Conservation (phyloP, 495 filamentous ascomycete species). For the Penicillium macrosclerotiorum region DNA sequence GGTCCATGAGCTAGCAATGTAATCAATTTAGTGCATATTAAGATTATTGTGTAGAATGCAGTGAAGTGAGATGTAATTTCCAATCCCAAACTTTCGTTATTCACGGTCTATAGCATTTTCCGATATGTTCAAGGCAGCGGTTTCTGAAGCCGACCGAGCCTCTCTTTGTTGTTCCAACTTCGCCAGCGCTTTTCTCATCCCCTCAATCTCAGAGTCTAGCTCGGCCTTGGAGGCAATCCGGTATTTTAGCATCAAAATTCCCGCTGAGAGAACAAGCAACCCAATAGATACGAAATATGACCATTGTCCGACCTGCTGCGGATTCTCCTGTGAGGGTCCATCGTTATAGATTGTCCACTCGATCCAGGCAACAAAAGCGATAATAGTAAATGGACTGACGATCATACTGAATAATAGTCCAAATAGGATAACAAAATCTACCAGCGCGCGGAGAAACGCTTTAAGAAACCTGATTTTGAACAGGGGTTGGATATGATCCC, state of each 20-base stretch:
- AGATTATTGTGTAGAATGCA: too few relatives aligned
- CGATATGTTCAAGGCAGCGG: background rate
- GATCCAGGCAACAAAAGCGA: slow-evolving; percentile 34
- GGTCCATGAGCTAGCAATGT: too few relatives aligned
- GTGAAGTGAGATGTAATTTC: too few relatives aligned
- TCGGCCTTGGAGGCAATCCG: slow-evolving; percentile 24
- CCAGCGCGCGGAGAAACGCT: slow-evolving; percentile 8
- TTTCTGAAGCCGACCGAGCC: background rate
- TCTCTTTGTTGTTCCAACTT: slow-evolving; percentile 17
- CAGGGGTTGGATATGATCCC: slow-evolving; percentile 1
- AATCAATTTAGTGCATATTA: too few relatives aligned
- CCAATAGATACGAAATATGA: slow-evolving; percentile 26
- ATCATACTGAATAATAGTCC: slow-evolving; percentile 32
- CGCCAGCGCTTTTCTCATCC: slow-evolving; percentile 12
- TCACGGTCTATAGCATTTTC: background rate
- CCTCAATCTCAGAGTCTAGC: slow-evolving; percentile 24
- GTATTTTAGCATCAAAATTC: slow-evolving; percentile 27
- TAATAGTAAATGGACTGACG: slow-evolving; percentile 30
- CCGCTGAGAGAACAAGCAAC: slow-evolving; percentile 29
- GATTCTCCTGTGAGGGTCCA: slow-evolving; percentile 28
- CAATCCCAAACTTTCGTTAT: background rate
- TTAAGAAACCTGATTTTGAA: slow-evolving; percentile 14
- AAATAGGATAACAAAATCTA: slow-evolving; percentile 20
- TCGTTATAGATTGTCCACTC: slow-evolving; percentile 34
- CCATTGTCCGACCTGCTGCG: slow-evolving; percentile 37